Evolutionary conservation across 352 stramenopile species (phyloP).

Genomic region (Pythium grandisporangium): DNA sequence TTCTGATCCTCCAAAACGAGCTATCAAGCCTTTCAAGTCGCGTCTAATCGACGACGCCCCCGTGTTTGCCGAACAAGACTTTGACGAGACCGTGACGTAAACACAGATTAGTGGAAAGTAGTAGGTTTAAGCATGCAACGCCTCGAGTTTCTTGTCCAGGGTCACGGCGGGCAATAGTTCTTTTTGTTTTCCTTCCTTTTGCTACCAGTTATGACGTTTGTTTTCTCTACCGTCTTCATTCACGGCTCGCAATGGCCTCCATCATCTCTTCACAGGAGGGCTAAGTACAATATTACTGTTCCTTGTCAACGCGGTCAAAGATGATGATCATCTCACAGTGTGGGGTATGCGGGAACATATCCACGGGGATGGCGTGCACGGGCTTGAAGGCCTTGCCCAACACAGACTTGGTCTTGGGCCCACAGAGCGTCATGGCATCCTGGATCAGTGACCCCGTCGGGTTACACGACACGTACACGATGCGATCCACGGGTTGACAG

Average conservation of each 20-base stretch:
- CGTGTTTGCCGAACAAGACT: constrained; percentile 48
- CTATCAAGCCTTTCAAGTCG: constrained; percentile 74
- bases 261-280: too few relatives aligned
- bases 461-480: constrained; percentile 99
- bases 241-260: too few relatives aligned
- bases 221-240: too few relatives aligned
- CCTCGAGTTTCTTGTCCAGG: too few relatives aligned
- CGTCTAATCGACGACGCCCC: constrained; percentile 61
- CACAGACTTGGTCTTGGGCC: constrained; percentile 90
- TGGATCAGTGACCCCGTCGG: constrained; percentile 92
- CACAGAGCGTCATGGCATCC: constrained; percentile 86
- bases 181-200: too few relatives aligned
- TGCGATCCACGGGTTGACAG: constrained; percentile 74
- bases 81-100: constrained; percentile 48
- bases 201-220: too few relatives aligned
- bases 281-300: too few relatives aligned
- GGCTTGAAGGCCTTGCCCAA: constrained; percentile 87
- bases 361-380: constrained; percentile 91
- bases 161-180: too few relatives aligned
- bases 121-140: too few relatives aligned
- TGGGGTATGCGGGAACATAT: constrained; percentile 98
- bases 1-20: constrained; percentile 28
- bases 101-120: too few relatives aligned
- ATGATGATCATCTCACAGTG: constrained; percentile 99
- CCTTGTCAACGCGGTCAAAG: constrained; percentile 85